Base-by-base conservation (phyloP, 306 rosid genomes). In the Vachellia collinsii region DNA sequence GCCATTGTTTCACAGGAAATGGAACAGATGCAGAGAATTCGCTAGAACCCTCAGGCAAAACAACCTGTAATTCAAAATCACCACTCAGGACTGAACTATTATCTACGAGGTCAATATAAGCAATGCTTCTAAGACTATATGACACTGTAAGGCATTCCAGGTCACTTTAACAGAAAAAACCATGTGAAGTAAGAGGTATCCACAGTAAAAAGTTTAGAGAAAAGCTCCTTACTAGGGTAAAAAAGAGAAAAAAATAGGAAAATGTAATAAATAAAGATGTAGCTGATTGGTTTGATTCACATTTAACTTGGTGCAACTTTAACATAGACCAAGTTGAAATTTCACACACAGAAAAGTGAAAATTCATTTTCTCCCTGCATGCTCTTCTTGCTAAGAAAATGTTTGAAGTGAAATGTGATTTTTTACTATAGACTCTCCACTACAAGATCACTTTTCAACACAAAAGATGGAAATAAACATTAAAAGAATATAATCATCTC, bases 1-100 rank as follows among this genome's bases (percentile, higher is more conserved):
- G 86, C 84, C 74, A 77, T 82, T 92, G 87, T 75, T 96, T 92
- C 79, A 92, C 90, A 77, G 93, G 79, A 85, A 92, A 92, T 77
- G 97, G 98, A 88, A 75, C 83, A 82, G 93, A 86, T 61, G 81
- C 92, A 34, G 97, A 90, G 72, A 93, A 82, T 68, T 89, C 94
- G 43, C 81, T 84, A 34, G 99, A 91, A 74, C 98, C 99, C 92
- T 96, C 98, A 0, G 99, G 99, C 78, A 96, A 84, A 92, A 96
- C 98, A 89, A 96, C 98, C 99, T 96, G 94, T 72, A 83, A 75
- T 76, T 79, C 20, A 70, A 81, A 86, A 58, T 81, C 67, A 82
- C 62, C 54, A 66, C 77, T 73, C 70, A 77, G 72, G 36, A 78
- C 13, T 14, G 70, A 36, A 14, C n/a, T 72, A 22, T 39, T 13